Evolutionary conservation across 495 filamentous ascomycete genomes (phyloP).

Genomic region (Lasiosphaeris hirsuta): DNA sequence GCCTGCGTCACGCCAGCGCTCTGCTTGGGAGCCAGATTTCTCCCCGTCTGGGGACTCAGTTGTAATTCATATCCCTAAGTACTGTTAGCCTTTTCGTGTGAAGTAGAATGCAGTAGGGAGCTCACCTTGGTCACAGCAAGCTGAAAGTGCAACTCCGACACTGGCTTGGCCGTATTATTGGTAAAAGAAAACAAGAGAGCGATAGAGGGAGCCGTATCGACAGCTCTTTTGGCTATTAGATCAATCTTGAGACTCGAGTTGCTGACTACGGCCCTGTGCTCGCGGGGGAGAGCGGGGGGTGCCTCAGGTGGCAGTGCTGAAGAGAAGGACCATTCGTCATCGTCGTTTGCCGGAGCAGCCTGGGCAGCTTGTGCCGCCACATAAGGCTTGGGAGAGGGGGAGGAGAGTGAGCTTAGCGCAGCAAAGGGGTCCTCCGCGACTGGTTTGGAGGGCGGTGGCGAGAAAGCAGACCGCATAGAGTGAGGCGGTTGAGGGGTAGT

Average conservation of each 20-base stretch:
- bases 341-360: slow-evolving; percentile 47
- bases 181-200: slow-evolving; percentile 69
- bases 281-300: slow-evolving; percentile 33
- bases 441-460: slow-evolving; percentile 37
- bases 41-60: slow-evolving; percentile 78
- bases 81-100: background rate
- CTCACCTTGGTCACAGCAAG: slow-evolving; percentile 88
- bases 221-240: slow-evolving; percentile 43
- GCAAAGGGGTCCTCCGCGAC: slow-evolving; percentile 63
- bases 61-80: slow-evolving; percentile 71
- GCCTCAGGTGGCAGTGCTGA: slow-evolving; percentile 74
- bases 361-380: slow-evolving; percentile 33
- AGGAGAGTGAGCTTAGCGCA: slow-evolving; percentile 57
- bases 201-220: slow-evolving; percentile 52
- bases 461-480: slow-evolving; percentile 34
- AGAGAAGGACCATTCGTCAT: slow-evolving; percentile 92
- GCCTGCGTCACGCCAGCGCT: slow-evolving; percentile 76
- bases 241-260: slow-evolving; percentile 51
- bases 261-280: slow-evolving; percentile 47
- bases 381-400: slow-evolving; percentile 23
- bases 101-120: background rate
- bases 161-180: slow-evolving; percentile 65
- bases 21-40: slow-evolving; percentile 69
- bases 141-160: slow-evolving; percentile 84
- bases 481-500: slow-evolving; percentile 46